A percentile compares a stretch with the other conserved stretches of the same genome.
Evolutionary conservation across 768 basidiomycete genomes (phyloP).

Genomic region (Boletus patriciae): DNA sequence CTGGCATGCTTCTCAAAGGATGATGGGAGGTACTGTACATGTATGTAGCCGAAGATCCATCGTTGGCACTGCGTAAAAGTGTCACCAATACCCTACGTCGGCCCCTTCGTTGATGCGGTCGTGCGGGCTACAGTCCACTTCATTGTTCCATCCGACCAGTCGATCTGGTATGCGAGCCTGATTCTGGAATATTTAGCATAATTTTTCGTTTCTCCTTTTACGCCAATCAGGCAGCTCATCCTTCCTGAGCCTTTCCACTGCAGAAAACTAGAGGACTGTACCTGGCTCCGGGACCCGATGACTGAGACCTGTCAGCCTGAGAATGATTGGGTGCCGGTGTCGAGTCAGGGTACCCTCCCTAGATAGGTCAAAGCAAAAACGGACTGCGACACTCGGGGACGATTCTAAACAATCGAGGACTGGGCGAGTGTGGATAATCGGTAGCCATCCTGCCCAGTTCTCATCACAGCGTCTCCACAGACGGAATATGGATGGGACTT

Average conservation of each 20-base stretch:
- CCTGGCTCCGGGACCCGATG: neutral
- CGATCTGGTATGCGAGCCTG: neutral
- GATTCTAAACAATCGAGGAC: neutral
- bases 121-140: too few relatives aligned
- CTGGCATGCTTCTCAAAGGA: too few relatives aligned
- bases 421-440: constrained; percentile 2
- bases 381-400: neutral
- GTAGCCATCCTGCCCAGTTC: constrained; percentile 17
- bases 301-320: too few relatives aligned
- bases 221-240: neutral
- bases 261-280: neutral
- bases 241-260: neutral
- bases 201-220: neutral
- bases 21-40: too few relatives aligned
- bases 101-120: neutral
- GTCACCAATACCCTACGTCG: neutral
- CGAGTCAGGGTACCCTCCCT: too few relatives aligned
- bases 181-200: neutral
- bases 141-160: neutral
- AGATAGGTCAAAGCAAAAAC: neutral
- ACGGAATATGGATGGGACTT: too few relatives aligned
- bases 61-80: too few relatives aligned
- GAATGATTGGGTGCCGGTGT: neutral
- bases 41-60: too few relatives aligned
- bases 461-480: constrained; percentile 1